Percentiles rank a stretch among this genome's conserved stretches.
phyloP scores from a whole-genome alignment of 257 asterid species.

The Nicotiana tomentosiformis region DNA sequence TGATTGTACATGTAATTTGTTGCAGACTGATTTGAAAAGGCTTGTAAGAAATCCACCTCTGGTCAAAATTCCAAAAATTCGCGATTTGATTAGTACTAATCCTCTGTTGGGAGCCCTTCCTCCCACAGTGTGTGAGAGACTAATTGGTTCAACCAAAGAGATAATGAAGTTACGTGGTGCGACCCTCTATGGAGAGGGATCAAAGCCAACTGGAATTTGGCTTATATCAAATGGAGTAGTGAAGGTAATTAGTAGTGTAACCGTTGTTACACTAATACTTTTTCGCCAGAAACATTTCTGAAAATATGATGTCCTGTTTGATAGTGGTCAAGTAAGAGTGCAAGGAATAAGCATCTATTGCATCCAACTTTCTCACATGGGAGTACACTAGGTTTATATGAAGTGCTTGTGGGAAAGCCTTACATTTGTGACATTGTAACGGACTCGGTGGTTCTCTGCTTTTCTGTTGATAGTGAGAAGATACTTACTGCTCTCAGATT shows the following conservation, averaged over 20 bases:
- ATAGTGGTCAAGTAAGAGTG: constrained; percentile 66
- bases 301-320: constrained; percentile 17
- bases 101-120: constrained; percentile 93
- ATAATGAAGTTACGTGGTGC: constrained; percentile 63
- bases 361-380: constrained; percentile 88
- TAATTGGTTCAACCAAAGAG: constrained; percentile 70
- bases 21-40: constrained; percentile 84
- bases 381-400: constrained; percentile 91
- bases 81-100: constrained; percentile 60
- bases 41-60: constrained; percentile 79
- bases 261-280: neutral
- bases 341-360: constrained; percentile 38
- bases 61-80: constrained; percentile 60
- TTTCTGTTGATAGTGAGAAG: constrained; percentile 70
- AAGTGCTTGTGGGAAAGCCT: constrained; percentile 85
- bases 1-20: constrained; percentile 5
- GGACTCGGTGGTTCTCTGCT: constrained; percentile 77
- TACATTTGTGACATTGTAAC: constrained; percentile 67
- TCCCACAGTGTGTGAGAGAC: constrained; percentile 42
- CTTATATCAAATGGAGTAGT: constrained; percentile 82
- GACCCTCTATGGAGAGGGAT: constrained; percentile 73
- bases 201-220: constrained; percentile 74
- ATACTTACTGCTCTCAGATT: constrained; percentile 54
- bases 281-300: constrained; percentile 5
- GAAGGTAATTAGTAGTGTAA: constrained; percentile 49